Conservation (phyloP, 805 yeast genomes). For the Grigorovia humatica region DNA sequence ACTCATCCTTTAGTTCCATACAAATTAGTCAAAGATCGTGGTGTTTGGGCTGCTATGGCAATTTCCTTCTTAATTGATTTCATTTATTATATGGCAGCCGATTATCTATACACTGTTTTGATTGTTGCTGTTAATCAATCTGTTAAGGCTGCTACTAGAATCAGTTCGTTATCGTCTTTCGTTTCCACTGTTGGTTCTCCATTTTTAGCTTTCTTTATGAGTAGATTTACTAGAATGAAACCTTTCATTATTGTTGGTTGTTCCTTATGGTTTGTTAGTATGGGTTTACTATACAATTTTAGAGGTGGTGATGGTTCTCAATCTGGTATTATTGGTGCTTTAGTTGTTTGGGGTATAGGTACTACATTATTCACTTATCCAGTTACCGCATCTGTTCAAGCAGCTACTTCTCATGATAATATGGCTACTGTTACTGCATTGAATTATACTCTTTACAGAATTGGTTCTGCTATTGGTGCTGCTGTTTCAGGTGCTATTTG, state of each 20-base stretch:
- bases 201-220: slow-evolving; percentile 43
- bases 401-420: slow-evolving; percentile 47
- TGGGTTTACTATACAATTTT: slow-evolving; percentile 46
- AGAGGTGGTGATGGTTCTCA: slow-evolving; percentile 43
- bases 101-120: slow-evolving; percentile 56
- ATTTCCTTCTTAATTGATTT: slow-evolving; percentile 51
- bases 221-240: slow-evolving; percentile 42
- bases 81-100: slow-evolving; percentile 60
- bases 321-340: slow-evolving; percentile 56
- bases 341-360: slow-evolving; percentile 58
- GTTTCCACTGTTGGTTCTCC: slow-evolving; percentile 55
- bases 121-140: slow-evolving; percentile 53
- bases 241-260: slow-evolving; percentile 52
- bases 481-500: slow-evolving; percentile 63
- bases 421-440: slow-evolving; percentile 56
- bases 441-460: slow-evolving; percentile 44
- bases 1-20: slow-evolving; percentile 55
- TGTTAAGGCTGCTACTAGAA: slow-evolving; percentile 53
- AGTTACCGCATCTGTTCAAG: slow-evolving; percentile 51
- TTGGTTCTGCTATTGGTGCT: slow-evolving; percentile 56
- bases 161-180: slow-evolving; percentile 50
- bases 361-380: slow-evolving; percentile 65
- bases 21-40: slow-evolving; percentile 51
- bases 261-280: slow-evolving; percentile 45
- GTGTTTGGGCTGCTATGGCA: slow-evolving; percentile 60